Evolutionary conservation across 345 rosid genomes (phyloP).

Genomic region (Angophora floribunda): DNA sequence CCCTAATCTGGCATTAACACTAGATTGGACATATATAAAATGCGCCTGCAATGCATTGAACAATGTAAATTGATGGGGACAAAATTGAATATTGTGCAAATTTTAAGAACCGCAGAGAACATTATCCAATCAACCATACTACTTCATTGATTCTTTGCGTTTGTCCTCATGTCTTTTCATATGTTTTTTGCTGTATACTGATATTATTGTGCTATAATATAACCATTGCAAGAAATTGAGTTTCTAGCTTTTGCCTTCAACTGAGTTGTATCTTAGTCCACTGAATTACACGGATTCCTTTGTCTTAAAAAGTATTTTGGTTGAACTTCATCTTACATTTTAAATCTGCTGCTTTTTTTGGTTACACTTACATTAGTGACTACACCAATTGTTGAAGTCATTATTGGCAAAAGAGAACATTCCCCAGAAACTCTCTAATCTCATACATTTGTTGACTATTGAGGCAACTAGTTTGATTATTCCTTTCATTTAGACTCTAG

Average conservation of each 20-base stretch:
- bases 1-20: neutral
- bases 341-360: neutral
- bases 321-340: neutral
- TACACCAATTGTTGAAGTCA: neutral
- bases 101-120: neutral
- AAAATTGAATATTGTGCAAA: neutral
- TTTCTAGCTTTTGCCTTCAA: neutral
- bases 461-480: neutral
- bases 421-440: neutral
- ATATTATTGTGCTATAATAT: neutral
- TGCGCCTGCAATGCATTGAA: neutral
- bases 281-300: neutral
- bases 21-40: neutral
- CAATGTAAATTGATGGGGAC: neutral
- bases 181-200: neutral
- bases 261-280: neutral
- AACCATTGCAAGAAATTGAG: neutral
- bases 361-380: neutral
- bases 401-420: neutral
- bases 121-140: neutral
- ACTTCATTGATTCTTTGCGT: neutral
- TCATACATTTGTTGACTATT: neutral
- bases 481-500: conserved; percentile 23
- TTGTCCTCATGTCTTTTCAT: neutral
- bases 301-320: neutral